Percentiles rank a stretch among this genome's conserved stretches.
phyloP scores from a whole-genome alignment of 805 yeast species.

The Candida takata region DNA sequence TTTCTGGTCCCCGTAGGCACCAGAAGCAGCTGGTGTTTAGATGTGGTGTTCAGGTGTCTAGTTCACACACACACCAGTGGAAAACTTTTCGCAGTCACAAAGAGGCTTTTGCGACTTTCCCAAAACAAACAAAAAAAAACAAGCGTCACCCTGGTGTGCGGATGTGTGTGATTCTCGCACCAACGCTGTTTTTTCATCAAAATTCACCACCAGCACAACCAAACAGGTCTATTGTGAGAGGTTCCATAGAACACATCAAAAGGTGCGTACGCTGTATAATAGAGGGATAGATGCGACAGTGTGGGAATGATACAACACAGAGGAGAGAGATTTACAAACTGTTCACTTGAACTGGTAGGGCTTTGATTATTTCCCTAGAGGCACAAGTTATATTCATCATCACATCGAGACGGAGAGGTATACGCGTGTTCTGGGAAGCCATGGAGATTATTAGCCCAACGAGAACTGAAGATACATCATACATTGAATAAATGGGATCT shows the following conservation, averaged over 20 bases:
- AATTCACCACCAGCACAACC: conserved; percentile 5
- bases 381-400: too few relatives aligned
- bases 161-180: conserved; percentile 4
- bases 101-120: neutral
- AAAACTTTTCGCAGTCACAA: conserved; percentile 13
- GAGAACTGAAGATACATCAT: too few relatives aligned
- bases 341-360: too few relatives aligned
- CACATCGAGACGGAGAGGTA: too few relatives aligned
- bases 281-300: neutral
- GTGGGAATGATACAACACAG: neutral
- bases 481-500: too few relatives aligned
- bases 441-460: too few relatives aligned
- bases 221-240: conserved; percentile 7
- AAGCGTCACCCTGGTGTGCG: conserved; percentile 5
- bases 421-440: too few relatives aligned
- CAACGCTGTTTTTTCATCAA: conserved; percentile 15
- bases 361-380: too few relatives aligned
- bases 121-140: neutral
- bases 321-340: too few relatives aligned
- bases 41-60: too few relatives aligned
- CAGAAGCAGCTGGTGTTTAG: too few relatives aligned
- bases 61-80: too few relatives aligned
- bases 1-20: conserved; percentile 4
- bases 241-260: conserved; percentile 10
- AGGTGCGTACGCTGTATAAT: conserved; percentile 14